Base-by-base conservation (phyloP, 2,329 filamentous ascomycete genomes). In the Plectosphaerella plurivora region DNA sequence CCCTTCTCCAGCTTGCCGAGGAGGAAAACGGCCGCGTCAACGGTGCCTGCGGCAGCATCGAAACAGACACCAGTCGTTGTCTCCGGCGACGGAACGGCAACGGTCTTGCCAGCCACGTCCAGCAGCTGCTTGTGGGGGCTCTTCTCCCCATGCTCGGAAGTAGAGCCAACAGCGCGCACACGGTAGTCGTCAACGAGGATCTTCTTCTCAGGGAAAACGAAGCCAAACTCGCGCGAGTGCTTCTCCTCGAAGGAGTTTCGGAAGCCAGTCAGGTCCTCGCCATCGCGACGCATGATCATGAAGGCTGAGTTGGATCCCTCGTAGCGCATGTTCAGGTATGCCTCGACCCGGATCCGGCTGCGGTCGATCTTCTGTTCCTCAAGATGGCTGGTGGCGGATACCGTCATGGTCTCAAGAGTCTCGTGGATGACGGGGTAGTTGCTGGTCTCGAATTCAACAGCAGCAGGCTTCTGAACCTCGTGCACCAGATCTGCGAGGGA, bases 151-250 rank as follows among this genome's bases (percentile, higher is more conserved):
- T 57, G 53, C 41, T 51, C 51, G 11, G 33, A 51, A 9, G 54
- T 51, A 14, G 53, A 51, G 5, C 55, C 55, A 14, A 56, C 52
- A 12, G 55, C 53, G 11, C 57, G 55, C n/a, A 59, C 52, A 22
- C 57, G 57, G 41, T 55, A 55, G 28, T 59, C 57, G 15, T 59
- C 55, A 25, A 59, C 50, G 2, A 57, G 53, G 37, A 59, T 57
- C 2, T 82, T 87, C 18, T 53, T 50, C 1, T 55, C 4, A 61
- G 62, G 49, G 67, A 65, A 4, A 4, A 53, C 52, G 64, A 91
- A 91, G 2, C 86, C 86, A 60, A 90, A 91, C 60, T 89, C 87
- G 60, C 87, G 85, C 57, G 87, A 79, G 62, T 91, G 87, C 55
- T 88, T 83, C 58, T 82, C 80, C 46, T 87, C 68, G 55, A 90